Percentiles rank a stretch among this genome's conserved stretches.
phyloP scores from a whole-genome alignment of 371 early-diverging fungal genomes.

The Aphelidium insulamus region DNA sequence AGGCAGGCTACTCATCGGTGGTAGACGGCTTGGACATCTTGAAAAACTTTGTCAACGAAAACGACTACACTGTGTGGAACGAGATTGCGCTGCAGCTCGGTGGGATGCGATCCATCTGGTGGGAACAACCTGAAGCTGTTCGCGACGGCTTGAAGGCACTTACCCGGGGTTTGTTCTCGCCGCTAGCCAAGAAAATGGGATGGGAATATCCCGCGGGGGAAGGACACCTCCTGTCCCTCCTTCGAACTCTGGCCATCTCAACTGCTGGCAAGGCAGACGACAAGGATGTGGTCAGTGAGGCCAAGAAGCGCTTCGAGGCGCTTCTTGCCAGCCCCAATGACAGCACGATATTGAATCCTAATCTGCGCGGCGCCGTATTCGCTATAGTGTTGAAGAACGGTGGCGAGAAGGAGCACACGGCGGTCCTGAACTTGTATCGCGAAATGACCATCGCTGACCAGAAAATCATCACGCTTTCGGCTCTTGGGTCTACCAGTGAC shows the following conservation, averaged over 20 bases:
- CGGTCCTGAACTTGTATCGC: constrained; percentile 42
- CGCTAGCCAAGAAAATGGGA: constrained; percentile 22
- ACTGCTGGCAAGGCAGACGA: constrained; percentile 17
- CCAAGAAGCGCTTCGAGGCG: constrained; percentile 26
- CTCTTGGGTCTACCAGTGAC: constrained; percentile 45
- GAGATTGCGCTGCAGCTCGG: constrained; percentile 18
- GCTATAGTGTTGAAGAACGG: constrained; percentile 43
- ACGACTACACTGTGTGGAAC: constrained; percentile 26
- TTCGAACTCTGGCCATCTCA: constrained; percentile 19
- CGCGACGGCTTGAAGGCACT: constrained; percentile 14
- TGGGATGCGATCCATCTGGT: constrained; percentile 19
- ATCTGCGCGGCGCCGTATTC: constrained; percentile 60
- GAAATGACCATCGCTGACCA: constrained; percentile 44
- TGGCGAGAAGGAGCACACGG: constrained; percentile 46
- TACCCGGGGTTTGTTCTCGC: constrained; percentile 19
- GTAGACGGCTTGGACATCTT: constrained; percentile 26
- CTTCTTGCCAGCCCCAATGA: constrained; percentile 27
- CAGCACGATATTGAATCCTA: constrained; percentile 42
- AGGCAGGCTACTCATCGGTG: constrained; percentile 27
- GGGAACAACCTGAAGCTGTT: constrained; percentile 17
- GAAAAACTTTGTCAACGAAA: constrained; percentile 19
- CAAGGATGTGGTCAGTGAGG: constrained; percentile 23
- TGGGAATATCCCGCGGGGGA: constrained; percentile 27
- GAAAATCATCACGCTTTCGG: constrained; percentile 44
- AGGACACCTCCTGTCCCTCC: constrained; percentile 12